phyloP scores from a whole-genome alignment of 1,284 basidiomycete genomes.

The Trametes hirsuta region DNA sequence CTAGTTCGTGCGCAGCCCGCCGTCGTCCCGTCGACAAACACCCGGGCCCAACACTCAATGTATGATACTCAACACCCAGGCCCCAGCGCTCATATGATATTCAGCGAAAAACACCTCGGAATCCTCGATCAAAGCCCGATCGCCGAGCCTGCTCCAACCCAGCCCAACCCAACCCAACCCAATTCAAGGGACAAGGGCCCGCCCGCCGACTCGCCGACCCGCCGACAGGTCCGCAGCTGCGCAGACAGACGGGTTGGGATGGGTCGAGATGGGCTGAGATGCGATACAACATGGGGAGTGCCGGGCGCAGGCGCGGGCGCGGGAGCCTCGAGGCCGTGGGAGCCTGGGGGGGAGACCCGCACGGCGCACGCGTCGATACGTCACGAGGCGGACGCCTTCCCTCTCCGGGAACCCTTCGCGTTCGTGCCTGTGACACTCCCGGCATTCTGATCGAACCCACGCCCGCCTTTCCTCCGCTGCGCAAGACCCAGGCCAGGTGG shows the following conservation, averaged over 20 bases:
- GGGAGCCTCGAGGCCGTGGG: constrained; percentile 5
- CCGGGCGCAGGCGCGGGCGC: too few relatives aligned
- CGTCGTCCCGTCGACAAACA: background rate
- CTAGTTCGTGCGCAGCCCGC: background rate
- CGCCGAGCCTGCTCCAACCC: background rate
- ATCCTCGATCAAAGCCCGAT: background rate
- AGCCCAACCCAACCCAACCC: too few relatives aligned
- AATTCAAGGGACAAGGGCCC: too few relatives aligned
- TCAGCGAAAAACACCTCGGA: background rate
- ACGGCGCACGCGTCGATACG: background rate
- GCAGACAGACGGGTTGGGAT: too few relatives aligned
- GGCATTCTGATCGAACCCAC: constrained; percentile 3
- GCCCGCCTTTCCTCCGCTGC: background rate
- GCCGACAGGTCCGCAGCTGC: too few relatives aligned
- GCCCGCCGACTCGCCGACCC: too few relatives aligned
- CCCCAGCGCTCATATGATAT: too few relatives aligned
- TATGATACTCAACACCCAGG: background rate
- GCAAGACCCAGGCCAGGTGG: background rate
- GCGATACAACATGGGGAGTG: too few relatives aligned
- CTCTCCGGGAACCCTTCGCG: too few relatives aligned
- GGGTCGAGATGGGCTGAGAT: too few relatives aligned
- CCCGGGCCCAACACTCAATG: background rate
- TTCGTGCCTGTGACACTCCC: too few relatives aligned
- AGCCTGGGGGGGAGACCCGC: background rate
- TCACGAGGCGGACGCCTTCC: background rate